Evolutionary conservation across 148 eudicot species (phyloP).

Genomic region (Chenopodium formosanum): DNA sequence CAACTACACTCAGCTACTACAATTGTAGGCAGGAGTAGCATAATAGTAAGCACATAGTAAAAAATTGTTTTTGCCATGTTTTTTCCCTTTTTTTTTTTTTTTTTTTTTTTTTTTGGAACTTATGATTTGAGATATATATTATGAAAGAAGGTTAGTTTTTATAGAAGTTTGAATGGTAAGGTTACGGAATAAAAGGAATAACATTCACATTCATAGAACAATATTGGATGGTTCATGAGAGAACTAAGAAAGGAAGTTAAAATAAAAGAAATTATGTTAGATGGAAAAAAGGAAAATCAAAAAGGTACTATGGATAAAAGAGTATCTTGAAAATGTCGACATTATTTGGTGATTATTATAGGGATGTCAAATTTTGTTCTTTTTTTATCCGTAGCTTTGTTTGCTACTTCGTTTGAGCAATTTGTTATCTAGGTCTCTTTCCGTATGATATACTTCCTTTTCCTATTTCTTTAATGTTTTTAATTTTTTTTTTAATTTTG

Average conservation of each 20-base stretch:
- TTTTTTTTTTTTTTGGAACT: too few species aligned
- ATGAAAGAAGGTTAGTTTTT: slow-evolving; percentile 2
- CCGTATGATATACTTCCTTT: too few species aligned
- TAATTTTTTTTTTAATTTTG: too few species aligned
- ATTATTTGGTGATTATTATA: background rate
- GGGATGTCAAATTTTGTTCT: too few species aligned
- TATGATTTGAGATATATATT: too few species aligned
- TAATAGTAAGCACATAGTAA: background rate
- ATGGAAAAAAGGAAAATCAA: background rate
- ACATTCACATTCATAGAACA: slow-evolving; percentile 19
- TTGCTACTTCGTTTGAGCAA: too few species aligned
- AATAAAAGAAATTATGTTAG: background rate
- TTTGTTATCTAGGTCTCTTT: too few species aligned
- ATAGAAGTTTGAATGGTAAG: background rate
- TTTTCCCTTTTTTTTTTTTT: background rate
- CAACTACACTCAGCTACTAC: slow-evolving; percentile 42
- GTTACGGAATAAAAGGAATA: slow-evolving; percentile 7
- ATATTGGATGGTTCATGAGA: slow-evolving; percentile 31
- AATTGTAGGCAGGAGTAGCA: slow-evolving; percentile 11
- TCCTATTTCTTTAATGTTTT: too few species aligned
- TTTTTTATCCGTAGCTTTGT: too few species aligned
- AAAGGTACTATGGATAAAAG: background rate
- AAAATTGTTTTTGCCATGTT: background rate
- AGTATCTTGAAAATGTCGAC: slow-evolving; percentile 22
- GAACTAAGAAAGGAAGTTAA: slow-evolving; percentile 20